Evolutionary conservation across 805 yeast genomes (phyloP), one percentile per base, ranked within the genome.

Genomic region (Kodamaea kaohsiungensis): DNA sequence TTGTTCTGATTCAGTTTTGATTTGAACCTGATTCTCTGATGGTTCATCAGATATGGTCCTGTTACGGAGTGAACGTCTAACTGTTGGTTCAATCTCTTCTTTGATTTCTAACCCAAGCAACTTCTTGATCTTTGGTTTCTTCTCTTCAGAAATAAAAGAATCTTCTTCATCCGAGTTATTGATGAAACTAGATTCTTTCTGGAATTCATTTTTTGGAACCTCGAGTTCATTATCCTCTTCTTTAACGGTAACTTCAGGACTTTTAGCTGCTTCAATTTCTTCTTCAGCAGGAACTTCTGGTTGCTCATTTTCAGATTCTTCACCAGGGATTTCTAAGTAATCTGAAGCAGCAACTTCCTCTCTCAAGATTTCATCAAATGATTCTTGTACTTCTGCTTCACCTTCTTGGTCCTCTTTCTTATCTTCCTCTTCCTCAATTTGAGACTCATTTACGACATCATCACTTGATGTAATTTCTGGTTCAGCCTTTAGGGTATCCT

Each of bases 151-250:
- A 16, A 15, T 15, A 39, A 40, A 40, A 16, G 16, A 15, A 17
- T n/a, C 5, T 17, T 40, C 51, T 9, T 39, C 51, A 16, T 48
- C 51, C 1, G 51, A 48, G 25, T 48, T 48, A 27, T 48, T 48
- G 16, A 39, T 48, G 39, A 48, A 48, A 18, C 51, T 38, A 10
- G 25, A 4, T n/a, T 38, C 42, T 10, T 40, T 17, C 25, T 40
- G 19, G 2, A 5, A 16, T 16, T 16, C 19, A 5, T 40, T 25
- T 17, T 40, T 19, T 40, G 35, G 35, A 30, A 30, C 8, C 3
- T 30, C 35, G 8, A 30, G 13, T 22, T 22, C 25, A 30, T n/a
- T 22, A 16, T 16, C 35, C n/a, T 48, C 49, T 16, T 46, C 37
- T 33, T 46, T 46, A 18, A 46, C 19, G 2, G 35, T 22, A 13